Percentiles rank a stretch among this genome's conserved stretches.
These are phyloP conservation scores for Pythium biforme DNA, from an alignment of 352 stramenopile species.

Conservation along the genomic window DNA sequence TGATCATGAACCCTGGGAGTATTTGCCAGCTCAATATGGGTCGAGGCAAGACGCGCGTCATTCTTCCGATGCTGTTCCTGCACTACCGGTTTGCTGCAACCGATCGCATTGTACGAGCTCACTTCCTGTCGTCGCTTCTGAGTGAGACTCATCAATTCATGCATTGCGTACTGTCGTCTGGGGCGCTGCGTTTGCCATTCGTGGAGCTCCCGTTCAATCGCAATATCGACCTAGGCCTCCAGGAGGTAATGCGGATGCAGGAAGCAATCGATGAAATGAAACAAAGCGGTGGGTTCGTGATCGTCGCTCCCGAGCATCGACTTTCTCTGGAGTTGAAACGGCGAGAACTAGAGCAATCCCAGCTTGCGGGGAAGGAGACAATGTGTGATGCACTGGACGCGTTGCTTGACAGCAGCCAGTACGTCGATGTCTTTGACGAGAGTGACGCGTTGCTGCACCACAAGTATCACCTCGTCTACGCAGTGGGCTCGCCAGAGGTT, in stretches of 20 bases:
- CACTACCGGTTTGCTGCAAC: constrained; percentile 37
- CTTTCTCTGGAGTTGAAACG: constrained; percentile 87
- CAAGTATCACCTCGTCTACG: constrained; percentile 90
- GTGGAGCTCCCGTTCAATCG: constrained; percentile 70
- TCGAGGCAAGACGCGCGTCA: constrained; percentile 83
- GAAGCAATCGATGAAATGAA: constrained; percentile 41
- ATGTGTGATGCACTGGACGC: constrained; percentile 28
- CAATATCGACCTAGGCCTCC: constrained; percentile 36
- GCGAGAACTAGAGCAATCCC: constrained; percentile 35
- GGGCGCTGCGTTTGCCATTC: constrained; percentile 36
- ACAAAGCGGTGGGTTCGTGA: constrained; percentile 43
- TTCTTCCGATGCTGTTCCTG: constrained; percentile 86
- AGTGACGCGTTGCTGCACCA: constrained; percentile 85
- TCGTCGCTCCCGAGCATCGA: constrained; percentile 83
- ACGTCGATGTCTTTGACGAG: constrained; percentile 87
- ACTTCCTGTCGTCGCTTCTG: constrained; percentile 60
- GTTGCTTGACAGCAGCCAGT: constrained; percentile 48
- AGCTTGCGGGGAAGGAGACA: not conserved
- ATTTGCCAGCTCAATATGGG: constrained; percentile 89
- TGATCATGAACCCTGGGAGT: constrained; percentile 56
- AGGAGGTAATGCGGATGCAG: constrained; percentile 33
- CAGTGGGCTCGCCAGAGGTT: constrained; percentile 42
- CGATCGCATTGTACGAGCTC: constrained; percentile 36
- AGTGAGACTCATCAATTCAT: constrained; percentile 67
- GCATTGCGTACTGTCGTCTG: constrained; percentile 50